Conservation (phyloP, 2,329 filamentous ascomycete genomes). For the Chaetomiaceae sp. region DNA sequence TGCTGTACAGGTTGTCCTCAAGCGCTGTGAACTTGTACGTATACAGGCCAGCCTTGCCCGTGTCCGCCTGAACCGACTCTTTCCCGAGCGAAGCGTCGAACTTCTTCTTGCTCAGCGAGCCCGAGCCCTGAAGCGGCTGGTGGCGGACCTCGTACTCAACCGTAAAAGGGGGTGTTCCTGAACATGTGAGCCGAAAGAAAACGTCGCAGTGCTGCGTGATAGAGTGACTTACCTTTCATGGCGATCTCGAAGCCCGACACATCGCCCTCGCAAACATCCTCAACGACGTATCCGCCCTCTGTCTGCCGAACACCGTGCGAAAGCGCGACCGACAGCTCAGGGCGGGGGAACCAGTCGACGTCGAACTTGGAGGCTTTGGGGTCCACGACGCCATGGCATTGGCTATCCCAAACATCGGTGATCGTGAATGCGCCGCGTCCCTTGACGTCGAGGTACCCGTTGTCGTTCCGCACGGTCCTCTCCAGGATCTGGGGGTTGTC, state of each 20-base stretch:
- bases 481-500: slow-evolving; percentile 36
- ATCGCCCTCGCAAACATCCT: slow-evolving; percentile 88
- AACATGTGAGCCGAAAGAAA: neutral
- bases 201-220: neutral
- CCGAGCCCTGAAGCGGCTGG: slow-evolving; percentile 60
- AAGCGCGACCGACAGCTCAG: slow-evolving; percentile 60
- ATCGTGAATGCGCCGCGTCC: slow-evolving; percentile 74
- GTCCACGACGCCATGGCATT: slow-evolving; percentile 78
- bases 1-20: slow-evolving; percentile 79
- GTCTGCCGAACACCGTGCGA: slow-evolving; percentile 54
- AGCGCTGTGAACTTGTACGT: slow-evolving; percentile 80
- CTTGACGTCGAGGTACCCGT: slow-evolving; percentile 62
- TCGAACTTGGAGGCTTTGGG: slow-evolving; percentile 66
- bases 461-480: slow-evolving; percentile 48
- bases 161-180: slow-evolving; percentile 73
- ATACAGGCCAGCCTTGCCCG: slow-evolving; percentile 72
- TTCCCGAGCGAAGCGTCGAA: slow-evolving; percentile 72
- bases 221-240: slow-evolving; percentile 56
- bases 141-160: slow-evolving; percentile 76
- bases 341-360: slow-evolving; percentile 79
- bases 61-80: slow-evolving; percentile 80
- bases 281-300: slow-evolving; percentile 58
- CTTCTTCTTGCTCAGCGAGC: slow-evolving; percentile 59
- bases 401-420: slow-evolving; percentile 65
- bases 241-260: slow-evolving; percentile 81